Percentiles rank a stretch among this genome's conserved stretches.
Evolutionary conservation across 1,284 basidiomycete genomes (phyloP).

Genomic region (Ceratobasidium sp.): DNA sequence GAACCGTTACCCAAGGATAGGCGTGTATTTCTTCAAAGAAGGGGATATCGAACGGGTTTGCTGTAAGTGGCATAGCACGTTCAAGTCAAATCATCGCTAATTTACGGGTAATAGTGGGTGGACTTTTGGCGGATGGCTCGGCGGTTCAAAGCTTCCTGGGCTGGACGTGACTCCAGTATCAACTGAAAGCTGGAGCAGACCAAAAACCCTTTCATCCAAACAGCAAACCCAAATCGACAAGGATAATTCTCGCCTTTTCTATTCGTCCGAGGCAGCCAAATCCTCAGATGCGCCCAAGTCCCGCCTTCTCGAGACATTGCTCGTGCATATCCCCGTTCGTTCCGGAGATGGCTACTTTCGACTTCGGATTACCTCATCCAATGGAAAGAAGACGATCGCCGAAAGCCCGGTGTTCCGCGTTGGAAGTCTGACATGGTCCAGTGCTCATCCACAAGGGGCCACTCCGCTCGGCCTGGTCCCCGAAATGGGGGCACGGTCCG

Average conservation of each 20-base stretch:
- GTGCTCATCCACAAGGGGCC: slow-evolving; percentile 48
- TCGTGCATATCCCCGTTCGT: slow-evolving; percentile 38
- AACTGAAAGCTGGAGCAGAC: slow-evolving; percentile 13
- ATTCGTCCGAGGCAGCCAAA: background rate
- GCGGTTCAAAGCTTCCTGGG: slow-evolving; percentile 46
- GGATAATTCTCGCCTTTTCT: slow-evolving; percentile 37
- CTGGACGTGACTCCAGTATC: slow-evolving; percentile 46
- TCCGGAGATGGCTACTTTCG: slow-evolving; percentile 44
- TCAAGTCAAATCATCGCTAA: background rate
- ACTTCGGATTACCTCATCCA: slow-evolving; percentile 39
- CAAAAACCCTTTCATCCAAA: slow-evolving; percentile 39
- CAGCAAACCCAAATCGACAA: slow-evolving; percentile 36
- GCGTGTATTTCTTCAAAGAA: slow-evolving; percentile 43
- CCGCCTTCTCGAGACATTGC: slow-evolving; percentile 37
- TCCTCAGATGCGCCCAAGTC: slow-evolving; percentile 13
- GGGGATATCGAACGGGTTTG: slow-evolving; percentile 46
- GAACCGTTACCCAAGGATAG: slow-evolving; percentile 38
- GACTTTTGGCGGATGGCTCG: slow-evolving; percentile 45
- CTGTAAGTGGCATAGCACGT: slow-evolving; percentile 16
- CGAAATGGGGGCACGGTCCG: slow-evolving; percentile 45
- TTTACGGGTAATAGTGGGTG: slow-evolving; percentile 42
- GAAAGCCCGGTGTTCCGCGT: slow-evolving; percentile 46
- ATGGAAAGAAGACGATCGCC: slow-evolving; percentile 42
- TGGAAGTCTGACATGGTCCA: slow-evolving; percentile 46
- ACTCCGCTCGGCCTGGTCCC: slow-evolving; percentile 45